Conservation (phyloP, 257 asterid species). For the Fraxinus americana region DNA sequence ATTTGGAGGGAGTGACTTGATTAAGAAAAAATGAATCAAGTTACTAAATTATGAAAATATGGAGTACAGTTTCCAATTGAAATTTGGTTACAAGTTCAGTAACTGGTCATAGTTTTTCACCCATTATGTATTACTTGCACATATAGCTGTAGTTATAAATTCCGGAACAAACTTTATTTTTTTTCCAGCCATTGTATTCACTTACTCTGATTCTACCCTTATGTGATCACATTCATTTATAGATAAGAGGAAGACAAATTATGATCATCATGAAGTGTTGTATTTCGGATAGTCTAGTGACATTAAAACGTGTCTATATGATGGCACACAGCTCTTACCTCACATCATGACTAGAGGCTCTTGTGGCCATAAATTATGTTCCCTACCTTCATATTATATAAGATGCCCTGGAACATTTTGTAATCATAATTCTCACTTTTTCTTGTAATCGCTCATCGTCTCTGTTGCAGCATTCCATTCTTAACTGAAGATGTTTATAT, state of each 20-base stretch:
- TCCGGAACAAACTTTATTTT: neutral
- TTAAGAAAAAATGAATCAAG: neutral
- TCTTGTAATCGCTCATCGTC: neutral
- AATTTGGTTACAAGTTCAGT: too few relatives aligned
- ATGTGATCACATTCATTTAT: neutral
- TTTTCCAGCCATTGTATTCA: neutral
- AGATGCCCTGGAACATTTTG: neutral
- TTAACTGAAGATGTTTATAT: slow-evolving; percentile 94
- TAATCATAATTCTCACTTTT: neutral
- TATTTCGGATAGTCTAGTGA: neutral
- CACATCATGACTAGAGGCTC: neutral
- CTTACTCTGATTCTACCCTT: neutral
- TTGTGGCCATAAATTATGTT: neutral
- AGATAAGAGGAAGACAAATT: neutral
- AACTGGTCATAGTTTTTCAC: neutral
- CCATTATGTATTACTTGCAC: neutral
- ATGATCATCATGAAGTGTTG: neutral
- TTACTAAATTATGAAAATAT: neutral
- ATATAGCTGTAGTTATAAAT: too few relatives aligned
- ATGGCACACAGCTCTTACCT: neutral
- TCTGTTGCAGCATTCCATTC: slow-evolving; percentile 82
- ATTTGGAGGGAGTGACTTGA: neutral
- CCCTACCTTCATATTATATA: neutral
- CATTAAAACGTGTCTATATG: neutral
- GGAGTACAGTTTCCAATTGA: neutral